A percentile compares a stretch with the other conserved stretches of the same genome.
phyloP scores from a whole-genome alignment of 2,329 filamentous ascomycete species.

The Cercospora sojina region DNA sequence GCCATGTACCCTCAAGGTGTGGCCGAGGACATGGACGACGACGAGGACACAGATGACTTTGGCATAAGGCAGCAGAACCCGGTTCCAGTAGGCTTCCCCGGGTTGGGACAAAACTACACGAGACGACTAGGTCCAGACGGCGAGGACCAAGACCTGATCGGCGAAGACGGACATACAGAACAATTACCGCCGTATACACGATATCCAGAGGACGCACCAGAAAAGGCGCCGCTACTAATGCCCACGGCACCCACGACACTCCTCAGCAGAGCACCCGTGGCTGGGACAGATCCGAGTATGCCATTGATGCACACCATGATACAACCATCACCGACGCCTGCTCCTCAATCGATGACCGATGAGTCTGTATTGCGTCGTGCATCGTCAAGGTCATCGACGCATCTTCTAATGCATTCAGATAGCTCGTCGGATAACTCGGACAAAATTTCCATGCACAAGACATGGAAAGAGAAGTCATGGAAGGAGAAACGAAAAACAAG shows the following conservation, averaged over 20 bases:
- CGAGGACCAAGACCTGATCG: constrained; percentile 85
- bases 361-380: constrained; percentile 28
- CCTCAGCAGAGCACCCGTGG: constrained; percentile 37
- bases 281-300: constrained; percentile 37
- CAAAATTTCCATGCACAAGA: constrained; percentile 26
- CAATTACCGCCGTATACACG: constrained; percentile 88
- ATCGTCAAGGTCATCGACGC: constrained; percentile 9
- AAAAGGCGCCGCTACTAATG: constrained; percentile 54
- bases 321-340: constrained; percentile 33
- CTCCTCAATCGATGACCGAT: constrained; percentile 39
- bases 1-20: constrained; percentile 82
- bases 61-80: constrained; percentile 39
- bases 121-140: constrained; percentile 73
- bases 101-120: constrained; percentile 63
- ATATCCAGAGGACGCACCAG: constrained; percentile 69
- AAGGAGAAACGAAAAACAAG: constrained; percentile 41
- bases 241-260: constrained; percentile 34
- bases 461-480: constrained; percentile 41
- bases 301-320: constrained; percentile 37
- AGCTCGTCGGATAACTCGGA: constrained; percentile 6
- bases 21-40: constrained; percentile 55
- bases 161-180: constrained; percentile 83
- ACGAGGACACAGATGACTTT: constrained; percentile 34
- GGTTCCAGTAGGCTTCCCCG: constrained; percentile 72
- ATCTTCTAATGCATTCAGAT: constrained; percentile 11